Evolutionary conservation across 495 filamentous ascomycete genomes (phyloP).

Genomic region (Annulohypoxylon moriforme): DNA sequence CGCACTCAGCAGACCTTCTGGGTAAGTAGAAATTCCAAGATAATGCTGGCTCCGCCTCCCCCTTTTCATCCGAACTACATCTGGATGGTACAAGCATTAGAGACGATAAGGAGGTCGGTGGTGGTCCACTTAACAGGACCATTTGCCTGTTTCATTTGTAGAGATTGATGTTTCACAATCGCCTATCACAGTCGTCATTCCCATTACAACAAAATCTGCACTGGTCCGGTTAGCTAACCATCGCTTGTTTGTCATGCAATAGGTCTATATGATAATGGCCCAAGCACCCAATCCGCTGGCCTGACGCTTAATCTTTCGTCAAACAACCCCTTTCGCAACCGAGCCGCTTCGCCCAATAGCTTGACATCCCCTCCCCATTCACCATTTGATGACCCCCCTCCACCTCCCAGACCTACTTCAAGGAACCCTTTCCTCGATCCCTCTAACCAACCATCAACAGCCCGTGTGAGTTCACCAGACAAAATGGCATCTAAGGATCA

Average conservation of each 20-base stretch:
- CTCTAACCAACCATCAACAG: conserved; percentile 63
- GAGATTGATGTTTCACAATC: conserved; percentile 64
- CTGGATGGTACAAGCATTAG: conserved; percentile 7
- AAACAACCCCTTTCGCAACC: conserved; percentile 99
- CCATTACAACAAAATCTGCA: conserved; percentile 51
- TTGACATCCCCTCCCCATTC: conserved; percentile 56
- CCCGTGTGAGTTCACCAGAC: conserved; percentile 57
- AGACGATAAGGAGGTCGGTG: conserved; percentile 37
- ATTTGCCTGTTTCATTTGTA: conserved; percentile 62
- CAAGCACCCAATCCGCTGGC: conserved; percentile 56
- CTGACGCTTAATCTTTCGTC: conserved; percentile 77
- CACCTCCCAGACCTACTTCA: conserved; percentile 77
- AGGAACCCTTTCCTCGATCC: conserved; percentile 93
- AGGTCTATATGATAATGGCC: conserved; percentile 50
- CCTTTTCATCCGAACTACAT: conserved; percentile 31
- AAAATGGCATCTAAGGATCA: conserved; percentile 66
- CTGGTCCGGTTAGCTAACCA: conserved; percentile 53
- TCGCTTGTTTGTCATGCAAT: conserved; percentile 41
- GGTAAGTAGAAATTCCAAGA: conserved; percentile 37
- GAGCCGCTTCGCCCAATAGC: conserved; percentile 74
- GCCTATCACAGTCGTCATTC: conserved; percentile 58
- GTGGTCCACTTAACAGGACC: conserved; percentile 52
- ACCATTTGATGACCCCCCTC: conserved; percentile 65
- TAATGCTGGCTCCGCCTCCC: conserved; percentile 34
- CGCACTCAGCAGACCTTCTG: conserved; percentile 40